These are phyloP conservation scores for Heliosperma pusillum DNA, from an alignment of 148 eudicot species.

Conservation along the genomic window DNA sequence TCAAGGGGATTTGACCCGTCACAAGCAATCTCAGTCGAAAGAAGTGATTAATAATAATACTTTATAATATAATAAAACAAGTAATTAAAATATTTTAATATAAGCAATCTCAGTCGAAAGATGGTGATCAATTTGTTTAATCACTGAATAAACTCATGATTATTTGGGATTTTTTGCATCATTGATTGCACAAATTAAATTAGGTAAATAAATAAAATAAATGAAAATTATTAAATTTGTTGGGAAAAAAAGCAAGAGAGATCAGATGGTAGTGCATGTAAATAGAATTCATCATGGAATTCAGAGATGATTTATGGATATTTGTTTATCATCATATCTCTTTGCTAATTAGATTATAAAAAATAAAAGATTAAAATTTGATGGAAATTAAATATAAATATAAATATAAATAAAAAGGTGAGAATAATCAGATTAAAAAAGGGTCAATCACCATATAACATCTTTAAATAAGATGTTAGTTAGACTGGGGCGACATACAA, in stretches of 20 bases:
- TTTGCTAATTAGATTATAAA: neutral
- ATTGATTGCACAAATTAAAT: constrained; percentile 26
- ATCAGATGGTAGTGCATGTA: constrained; percentile 39
- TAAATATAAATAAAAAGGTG: neutral
- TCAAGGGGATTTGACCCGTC: too few species aligned
- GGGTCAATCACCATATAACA: constrained; percentile 33
- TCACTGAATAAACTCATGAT: constrained; percentile 28
- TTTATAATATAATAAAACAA: too few species aligned
- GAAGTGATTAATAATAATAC: too few species aligned
- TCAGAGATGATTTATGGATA: constrained; percentile 26
- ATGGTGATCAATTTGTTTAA: constrained; percentile 25
- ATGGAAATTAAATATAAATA: neutral
- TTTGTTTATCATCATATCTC: constrained; percentile 27
- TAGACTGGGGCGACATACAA: constrained; percentile 41
- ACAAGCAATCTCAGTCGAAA: too few species aligned
- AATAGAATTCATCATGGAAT: constrained; percentile 24
- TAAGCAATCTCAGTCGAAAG: constrained; percentile 41
- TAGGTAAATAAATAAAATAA: too few species aligned
- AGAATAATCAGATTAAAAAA: constrained; percentile 29
- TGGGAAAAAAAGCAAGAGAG: constrained; percentile 8
- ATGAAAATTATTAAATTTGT: neutral
- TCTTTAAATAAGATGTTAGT: constrained; percentile 22
- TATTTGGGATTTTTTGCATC: constrained; percentile 25
- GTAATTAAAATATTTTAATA: too few species aligned
- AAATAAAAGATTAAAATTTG: neutral